A percentile compares a stretch with the other conserved stretches of the same genome.
Conservation (phyloP, 768 basidiomycete species). For the Tricholoma flavovirens region DNA sequence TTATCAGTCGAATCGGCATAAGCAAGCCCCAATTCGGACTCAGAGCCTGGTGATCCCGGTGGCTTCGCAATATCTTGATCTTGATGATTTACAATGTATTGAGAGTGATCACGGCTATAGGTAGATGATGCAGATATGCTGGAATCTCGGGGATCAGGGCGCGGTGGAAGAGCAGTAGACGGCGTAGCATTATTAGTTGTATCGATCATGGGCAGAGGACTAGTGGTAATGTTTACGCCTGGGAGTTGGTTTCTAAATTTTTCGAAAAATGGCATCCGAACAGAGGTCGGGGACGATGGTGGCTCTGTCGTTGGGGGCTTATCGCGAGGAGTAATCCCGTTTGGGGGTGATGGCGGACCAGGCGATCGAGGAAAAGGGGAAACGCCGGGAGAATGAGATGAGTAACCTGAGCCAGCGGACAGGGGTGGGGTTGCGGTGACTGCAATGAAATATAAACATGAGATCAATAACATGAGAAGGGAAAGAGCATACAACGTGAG, state of each 20-base stretch:
- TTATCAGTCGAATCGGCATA: slow-evolving; percentile 46
- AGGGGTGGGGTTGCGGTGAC: slow-evolving; percentile 40
- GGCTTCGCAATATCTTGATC: slow-evolving; percentile 3
- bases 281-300: slow-evolving; percentile 21
- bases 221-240: slow-evolving; percentile 12
- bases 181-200: slow-evolving; percentile 10
- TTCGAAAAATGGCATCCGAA: slow-evolving; percentile 53
- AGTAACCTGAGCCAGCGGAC: slow-evolving; percentile 41
- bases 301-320: slow-evolving; percentile 6
- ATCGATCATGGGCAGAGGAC: slow-evolving; percentile 11
- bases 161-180: slow-evolving; percentile 11
- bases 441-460: slow-evolving; percentile 15
- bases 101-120: slow-evolving; percentile 8
- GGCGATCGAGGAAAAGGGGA: slow-evolving; percentile 36
- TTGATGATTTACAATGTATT: slow-evolving; percentile 8
- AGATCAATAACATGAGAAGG: slow-evolving; percentile 2
- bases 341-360: slow-evolving; percentile 16
- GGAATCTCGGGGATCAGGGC: slow-evolving; percentile 2
- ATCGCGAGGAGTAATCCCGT: slow-evolving; percentile 8
- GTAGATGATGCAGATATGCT: slow-evolving; percentile 8
- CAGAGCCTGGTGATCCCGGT: slow-evolving; percentile 25
- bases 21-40: slow-evolving; percentile 40
- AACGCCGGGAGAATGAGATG: slow-evolving; percentile 37
- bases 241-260: slow-evolving; percentile 39
- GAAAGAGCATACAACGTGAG: slow-evolving; percentile 32